Conservation (phyloP, 2,329 filamentous ascomycete genomes). For the Venturia pyrina region DNA sequence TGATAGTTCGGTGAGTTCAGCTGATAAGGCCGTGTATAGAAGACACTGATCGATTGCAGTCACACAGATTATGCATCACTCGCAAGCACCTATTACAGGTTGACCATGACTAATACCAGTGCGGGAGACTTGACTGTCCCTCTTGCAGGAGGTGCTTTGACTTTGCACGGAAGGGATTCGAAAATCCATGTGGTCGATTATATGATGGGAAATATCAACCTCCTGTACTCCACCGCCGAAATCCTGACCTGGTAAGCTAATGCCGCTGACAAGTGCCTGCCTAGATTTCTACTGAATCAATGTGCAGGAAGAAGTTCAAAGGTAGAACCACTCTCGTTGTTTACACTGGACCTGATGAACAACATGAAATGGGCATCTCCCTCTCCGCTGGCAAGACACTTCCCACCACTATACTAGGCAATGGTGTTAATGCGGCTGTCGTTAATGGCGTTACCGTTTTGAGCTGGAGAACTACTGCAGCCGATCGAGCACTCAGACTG, state of each 20-base stretch:
- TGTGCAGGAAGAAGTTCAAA: slow-evolving; percentile 44
- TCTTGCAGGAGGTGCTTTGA: slow-evolving; percentile 46
- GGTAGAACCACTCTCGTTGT: slow-evolving; percentile 51
- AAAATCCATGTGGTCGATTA: slow-evolving; percentile 61
- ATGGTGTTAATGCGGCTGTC: slow-evolving; percentile 17
- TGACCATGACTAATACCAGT: slow-evolving; percentile 40
- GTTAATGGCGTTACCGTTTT: slow-evolving; percentile 37
- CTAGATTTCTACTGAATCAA: slow-evolving; percentile 39
- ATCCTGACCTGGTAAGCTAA: slow-evolving; percentile 45
- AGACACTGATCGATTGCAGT: slow-evolving; percentile 23
- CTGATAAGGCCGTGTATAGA: neutral
- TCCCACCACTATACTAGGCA: neutral
- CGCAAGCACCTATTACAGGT: slow-evolving; percentile 48
- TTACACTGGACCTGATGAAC: slow-evolving; percentile 53
- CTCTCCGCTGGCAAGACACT: slow-evolving; percentile 10
- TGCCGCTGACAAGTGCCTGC: neutral
- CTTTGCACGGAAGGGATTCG: slow-evolving; percentile 53
- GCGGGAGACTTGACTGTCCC: slow-evolving; percentile 48
- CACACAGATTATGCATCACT: slow-evolving; percentile 56
- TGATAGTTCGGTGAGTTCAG: slow-evolving; percentile 37
- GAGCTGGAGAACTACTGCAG: slow-evolving; percentile 46
- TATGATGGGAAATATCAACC: slow-evolving; percentile 44
- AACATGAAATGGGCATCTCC: slow-evolving; percentile 50
- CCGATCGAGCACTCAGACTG: slow-evolving; percentile 34
- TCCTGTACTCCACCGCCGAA: slow-evolving; percentile 61